Conservation (phyloP, 768 basidiomycete genomes). For the Trametes cingulata region DNA sequence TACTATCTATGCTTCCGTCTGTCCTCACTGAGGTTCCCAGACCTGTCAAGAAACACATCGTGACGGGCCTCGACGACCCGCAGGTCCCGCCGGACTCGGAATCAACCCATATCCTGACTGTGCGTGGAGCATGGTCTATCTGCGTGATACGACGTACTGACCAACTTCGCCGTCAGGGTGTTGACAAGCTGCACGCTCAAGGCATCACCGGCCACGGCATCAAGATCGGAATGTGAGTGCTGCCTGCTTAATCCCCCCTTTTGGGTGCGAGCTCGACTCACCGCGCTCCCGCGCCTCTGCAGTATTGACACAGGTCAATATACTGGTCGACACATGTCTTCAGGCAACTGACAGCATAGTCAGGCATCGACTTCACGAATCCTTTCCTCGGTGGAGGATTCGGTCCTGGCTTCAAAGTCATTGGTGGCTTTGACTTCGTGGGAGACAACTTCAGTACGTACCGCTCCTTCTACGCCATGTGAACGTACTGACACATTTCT, state of each 20-base stretch:
- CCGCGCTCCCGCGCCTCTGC: not conserved
- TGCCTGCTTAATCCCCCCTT: no score
- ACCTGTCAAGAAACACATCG: slow-evolving; percentile 45
- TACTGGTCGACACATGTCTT: not conserved
- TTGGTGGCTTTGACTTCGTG: slow-evolving; percentile 59
- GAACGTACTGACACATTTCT: not conserved
- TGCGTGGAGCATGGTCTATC: slow-evolving; percentile 27
- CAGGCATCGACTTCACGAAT: slow-evolving; percentile 58
- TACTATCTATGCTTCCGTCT: not conserved
- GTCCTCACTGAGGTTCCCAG: slow-evolving; percentile 32
- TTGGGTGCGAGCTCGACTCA: not conserved
- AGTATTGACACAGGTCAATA: slow-evolving; percentile 46
- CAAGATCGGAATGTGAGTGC: slow-evolving; percentile 62
- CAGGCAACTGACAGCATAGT: not conserved
- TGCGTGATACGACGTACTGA: not conserved
- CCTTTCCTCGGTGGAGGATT: slow-evolving; percentile 55
- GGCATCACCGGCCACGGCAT: slow-evolving; percentile 64
- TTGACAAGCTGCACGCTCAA: slow-evolving; percentile 62
- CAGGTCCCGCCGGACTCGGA: slow-evolving; percentile 46
- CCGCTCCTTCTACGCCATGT: not conserved
- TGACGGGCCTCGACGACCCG: slow-evolving; percentile 43
- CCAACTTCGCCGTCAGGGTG: slow-evolving; percentile 41
- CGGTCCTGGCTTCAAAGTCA: slow-evolving; percentile 53
- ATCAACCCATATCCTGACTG: slow-evolving; percentile 57
- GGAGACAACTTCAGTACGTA: slow-evolving; percentile 47